phyloP scores from a whole-genome alignment of 2,329 filamentous ascomycete genomes.

The Stemphylium lycopersici region DNA sequence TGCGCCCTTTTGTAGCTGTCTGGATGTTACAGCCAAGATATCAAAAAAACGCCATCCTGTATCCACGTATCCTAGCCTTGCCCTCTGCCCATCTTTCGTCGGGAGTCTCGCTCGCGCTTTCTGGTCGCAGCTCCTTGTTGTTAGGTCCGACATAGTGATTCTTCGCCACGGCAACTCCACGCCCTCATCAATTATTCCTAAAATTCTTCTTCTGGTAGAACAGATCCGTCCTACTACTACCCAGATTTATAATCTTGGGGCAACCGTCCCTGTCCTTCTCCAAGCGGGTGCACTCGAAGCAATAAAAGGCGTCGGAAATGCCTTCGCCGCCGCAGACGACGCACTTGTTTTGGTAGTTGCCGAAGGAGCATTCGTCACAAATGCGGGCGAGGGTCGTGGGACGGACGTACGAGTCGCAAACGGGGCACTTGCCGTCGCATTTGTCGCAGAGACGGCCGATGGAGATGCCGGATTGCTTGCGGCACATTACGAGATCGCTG shows the following conservation, averaged over 20 bases:
- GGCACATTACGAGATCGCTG: conserved; percentile 98
- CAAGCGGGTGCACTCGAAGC: conserved; percentile 95
- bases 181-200: conserved; percentile 57
- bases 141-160: background rate
- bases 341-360: conserved; percentile 99
- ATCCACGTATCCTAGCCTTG: background rate
- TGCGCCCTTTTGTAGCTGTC: too few relatives aligned
- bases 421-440: conserved; percentile 98
- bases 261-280: conserved; percentile 98
- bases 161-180: background rate
- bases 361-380: conserved; percentile 99
- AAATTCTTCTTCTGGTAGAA: conserved; percentile 77
- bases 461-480: conserved; percentile 95
- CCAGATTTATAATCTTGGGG: conserved; percentile 98
- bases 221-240: conserved; percentile 93
- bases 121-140: too few relatives aligned
- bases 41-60: background rate
- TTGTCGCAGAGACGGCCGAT: conserved; percentile 99
- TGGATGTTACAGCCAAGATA: too few relatives aligned
- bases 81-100: background rate
- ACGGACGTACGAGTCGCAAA: conserved; percentile 98
- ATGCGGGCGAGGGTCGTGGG: conserved; percentile 97
- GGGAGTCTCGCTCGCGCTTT: too few relatives aligned
- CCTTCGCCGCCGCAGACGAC: conserved; percentile 98
- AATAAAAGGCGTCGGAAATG: conserved; percentile 98